These are phyloP conservation scores for Lotus japonicus DNA, from an alignment of 306 rosid genomes.

Conservation along the genomic window DNA sequence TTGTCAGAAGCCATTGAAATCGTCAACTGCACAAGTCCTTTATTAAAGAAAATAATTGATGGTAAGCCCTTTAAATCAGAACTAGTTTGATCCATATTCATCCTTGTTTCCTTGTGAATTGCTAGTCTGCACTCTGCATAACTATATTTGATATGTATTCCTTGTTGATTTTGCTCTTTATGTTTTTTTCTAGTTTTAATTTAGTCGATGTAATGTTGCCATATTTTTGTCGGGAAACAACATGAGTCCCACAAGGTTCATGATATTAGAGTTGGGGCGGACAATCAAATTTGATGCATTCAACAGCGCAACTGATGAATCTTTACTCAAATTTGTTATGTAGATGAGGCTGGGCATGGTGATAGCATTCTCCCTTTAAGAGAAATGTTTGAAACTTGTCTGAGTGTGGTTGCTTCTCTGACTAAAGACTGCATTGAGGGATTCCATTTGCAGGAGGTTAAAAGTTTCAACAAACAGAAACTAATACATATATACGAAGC, in stretches of 20 bases:
- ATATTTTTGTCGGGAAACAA: constrained; percentile 4
- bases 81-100: constrained; percentile 9
- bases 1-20: constrained; percentile 59
- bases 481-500: constrained; percentile 64
- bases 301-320: constrained; percentile 11
- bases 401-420: constrained; percentile 48
- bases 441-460: constrained; percentile 53
- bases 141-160: constrained; percentile 5
- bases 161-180: neutral
- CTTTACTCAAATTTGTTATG: constrained; percentile 22
- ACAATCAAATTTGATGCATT: constrained; percentile 14
- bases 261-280: neutral
- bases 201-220: neutral
- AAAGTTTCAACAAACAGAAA: constrained; percentile 34
- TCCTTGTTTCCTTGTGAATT: neutral
- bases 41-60: constrained; percentile 46
- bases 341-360: constrained; percentile 58
- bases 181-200: neutral
- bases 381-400: constrained; percentile 60
- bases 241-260: neutral
- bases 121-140: neutral
- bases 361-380: constrained; percentile 32
- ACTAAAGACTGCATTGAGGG: constrained; percentile 61
- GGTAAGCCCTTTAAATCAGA: constrained; percentile 43
- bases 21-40: constrained; percentile 44